Base-by-base conservation (phyloP, 768 basidiomycete genomes). In the Sporobolomyces phaffii region DNA sequence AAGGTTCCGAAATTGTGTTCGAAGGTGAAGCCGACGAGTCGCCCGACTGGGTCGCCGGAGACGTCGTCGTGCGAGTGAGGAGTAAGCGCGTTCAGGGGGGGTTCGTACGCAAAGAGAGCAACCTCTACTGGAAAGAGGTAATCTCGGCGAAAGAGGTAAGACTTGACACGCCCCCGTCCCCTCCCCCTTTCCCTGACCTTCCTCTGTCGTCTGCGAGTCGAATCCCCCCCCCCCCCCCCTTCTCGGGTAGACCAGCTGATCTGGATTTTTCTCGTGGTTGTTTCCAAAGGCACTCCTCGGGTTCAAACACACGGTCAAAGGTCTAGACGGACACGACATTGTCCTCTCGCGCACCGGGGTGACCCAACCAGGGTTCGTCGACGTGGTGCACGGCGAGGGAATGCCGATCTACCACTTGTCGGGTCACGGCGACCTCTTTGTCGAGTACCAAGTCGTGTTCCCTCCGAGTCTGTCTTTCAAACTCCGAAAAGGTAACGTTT, bases 1-100 rank as follows among this genome's bases (percentile, higher is more conserved):
- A 99, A 75, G 91, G 89, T 1, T 86, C 89, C 74, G 90, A 99
- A 77, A 84, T 93, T 41, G 83, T 93, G 1, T 97, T 92, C 65
- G 90, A 96, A 73, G 91, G 91, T n/a, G 93, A 97, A 77, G 89
- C 89, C 49, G 96, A 98, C 76, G 93, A 99, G 79, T 88, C 82
- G 62, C 90, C 91, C 5, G 96, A 98, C 72, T 96, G 89, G 89
- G 92, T 94, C 74, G 81, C 96, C 9, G 96, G 96, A 11, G 93
- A 99, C 78, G 84, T 99, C 53, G 81, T 98, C 41, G 81, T 98
- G 51, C 81, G 91, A 56, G 86, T 98, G 20, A 81, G 87, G 71
- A 92, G 87, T 74, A 83, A 83, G 78, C 85, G 86, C 72, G 83
- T 86, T 65, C 84, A 83, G 70, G 91, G 90, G 52, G 85, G 86